Percentiles rank a stretch among this genome's conserved stretches.
phyloP scores from a whole-genome alignment of 2,329 filamentous ascomycete genomes.

The Didymella keratinophila region DNA sequence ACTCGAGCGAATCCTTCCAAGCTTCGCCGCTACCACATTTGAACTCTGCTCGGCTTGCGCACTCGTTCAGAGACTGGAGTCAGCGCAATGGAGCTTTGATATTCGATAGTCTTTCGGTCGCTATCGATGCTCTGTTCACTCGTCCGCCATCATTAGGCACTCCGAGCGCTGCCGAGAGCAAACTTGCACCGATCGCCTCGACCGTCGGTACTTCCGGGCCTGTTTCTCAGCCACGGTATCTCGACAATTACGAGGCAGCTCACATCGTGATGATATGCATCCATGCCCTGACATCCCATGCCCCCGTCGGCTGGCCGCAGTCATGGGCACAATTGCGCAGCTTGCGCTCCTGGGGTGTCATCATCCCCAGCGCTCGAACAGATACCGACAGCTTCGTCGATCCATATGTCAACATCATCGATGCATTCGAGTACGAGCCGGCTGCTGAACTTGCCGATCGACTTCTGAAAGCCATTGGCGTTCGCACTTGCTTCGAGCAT shows the following conservation, averaged over 20 bases:
- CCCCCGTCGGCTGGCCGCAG: slow-evolving; percentile 42
- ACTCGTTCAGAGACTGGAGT: slow-evolving; percentile 48
- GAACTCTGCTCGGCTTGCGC: slow-evolving; percentile 39
- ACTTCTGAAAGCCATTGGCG: slow-evolving; percentile 59
- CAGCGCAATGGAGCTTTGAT: slow-evolving; percentile 45
- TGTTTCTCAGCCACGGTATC: slow-evolving; percentile 27
- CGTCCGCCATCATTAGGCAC: slow-evolving; percentile 44
- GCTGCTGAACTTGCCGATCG: slow-evolving; percentile 60
- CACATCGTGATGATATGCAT: slow-evolving; percentile 54
- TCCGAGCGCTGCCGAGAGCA: slow-evolving; percentile 36
- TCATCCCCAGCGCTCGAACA: slow-evolving; percentile 33
- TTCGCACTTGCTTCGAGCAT: slow-evolving; percentile 59
- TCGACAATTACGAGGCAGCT: slow-evolving; percentile 48
- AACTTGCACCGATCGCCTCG: slow-evolving; percentile 26
- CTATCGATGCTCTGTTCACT: slow-evolving; percentile 44
- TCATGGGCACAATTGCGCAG: slow-evolving; percentile 50
- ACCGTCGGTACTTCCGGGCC: neutral
- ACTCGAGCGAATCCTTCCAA: slow-evolving; percentile 31
- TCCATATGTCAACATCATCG: slow-evolving; percentile 46
- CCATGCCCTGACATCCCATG: slow-evolving; percentile 49
- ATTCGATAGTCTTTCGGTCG: slow-evolving; percentile 48
- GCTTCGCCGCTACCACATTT: slow-evolving; percentile 48
- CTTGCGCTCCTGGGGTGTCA: slow-evolving; percentile 48
- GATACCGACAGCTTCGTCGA: slow-evolving; percentile 36
- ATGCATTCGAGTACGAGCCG: slow-evolving; percentile 61